Evolutionary conservation across 345 rosid genomes (phyloP), one percentile per base, ranked within the genome.

Genomic region (Triadica sebifera): DNA sequence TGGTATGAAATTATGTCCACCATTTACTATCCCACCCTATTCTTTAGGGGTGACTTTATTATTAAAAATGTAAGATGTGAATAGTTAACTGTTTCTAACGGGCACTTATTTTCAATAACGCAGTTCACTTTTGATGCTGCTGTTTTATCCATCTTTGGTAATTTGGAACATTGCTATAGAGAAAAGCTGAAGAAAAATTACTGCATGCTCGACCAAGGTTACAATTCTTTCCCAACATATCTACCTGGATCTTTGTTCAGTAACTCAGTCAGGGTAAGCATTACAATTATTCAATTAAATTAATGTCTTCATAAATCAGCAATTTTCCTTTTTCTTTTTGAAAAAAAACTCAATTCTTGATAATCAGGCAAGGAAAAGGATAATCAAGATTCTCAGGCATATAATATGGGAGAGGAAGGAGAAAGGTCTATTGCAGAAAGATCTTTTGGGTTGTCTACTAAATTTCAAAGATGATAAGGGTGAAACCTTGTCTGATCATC

Each of bases 91-190:
- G 34, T 29, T 29, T 29, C 34, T 29, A 29, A 29, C 2, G 34
- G 2, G 34, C 34, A 29, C 34, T 29, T 29, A 29, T 2, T 29
- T 29, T 29, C 34, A 29, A 1, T 29, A 29, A 52, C 66, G 73
- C 88, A 93, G 97, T 87, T 82, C 75, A 84, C 96, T 43, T 93
- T 93, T 62, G 86, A 93, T 60, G 89, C 87, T 45, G 98, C 96
- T 60, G 83, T 91, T 80, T 81, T 90, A 47, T 83, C 90, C 52
- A 84, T 90, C 70, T 91, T 89, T 67, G 97, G 96, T 22, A 85
- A 85, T 73, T 80, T 93, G 79, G 90, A 89, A 55, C 56, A 49
- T 69, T 76, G 67, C 55, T 83, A 86, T 68, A 87, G 72, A 76
- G 87, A 88, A 74, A 77, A 79, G 62, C 81, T 93, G 58, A 85